These are phyloP conservation scores for Epichloe baconii DNA, from an alignment of 2,329 filamentous ascomycete genomes.

Conservation along the genomic window DNA sequence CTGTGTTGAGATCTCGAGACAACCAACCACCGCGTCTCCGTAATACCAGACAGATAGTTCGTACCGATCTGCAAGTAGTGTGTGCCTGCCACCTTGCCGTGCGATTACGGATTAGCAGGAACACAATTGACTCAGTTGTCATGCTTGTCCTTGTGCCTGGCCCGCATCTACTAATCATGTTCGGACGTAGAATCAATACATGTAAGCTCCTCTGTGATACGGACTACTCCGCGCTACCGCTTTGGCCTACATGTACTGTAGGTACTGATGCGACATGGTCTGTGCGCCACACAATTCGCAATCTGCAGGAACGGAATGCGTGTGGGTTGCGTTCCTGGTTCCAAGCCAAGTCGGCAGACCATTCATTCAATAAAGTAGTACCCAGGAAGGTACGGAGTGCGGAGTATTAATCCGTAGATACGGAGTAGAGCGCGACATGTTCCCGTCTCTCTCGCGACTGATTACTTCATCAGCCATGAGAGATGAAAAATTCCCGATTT, in stretches of 20 bases:
- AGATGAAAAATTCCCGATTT: too few species aligned
- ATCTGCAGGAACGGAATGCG: slow-evolving; percentile 1
- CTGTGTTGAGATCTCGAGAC: background rate
- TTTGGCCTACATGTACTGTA: background rate
- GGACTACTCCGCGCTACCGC: background rate
- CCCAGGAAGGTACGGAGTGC: too few species aligned
- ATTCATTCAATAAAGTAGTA: background rate
- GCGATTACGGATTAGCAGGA: background rate
- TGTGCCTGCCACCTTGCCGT: background rate
- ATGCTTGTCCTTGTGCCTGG: background rate
- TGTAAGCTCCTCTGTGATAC: background rate
- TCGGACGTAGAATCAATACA: too few species aligned
- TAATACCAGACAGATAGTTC: background rate
- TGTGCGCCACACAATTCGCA: background rate
- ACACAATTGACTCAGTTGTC: background rate
- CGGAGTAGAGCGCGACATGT: too few species aligned
- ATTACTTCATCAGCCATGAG: too few species aligned
- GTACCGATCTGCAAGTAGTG: background rate
- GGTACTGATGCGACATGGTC: background rate
- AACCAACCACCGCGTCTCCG: background rate
- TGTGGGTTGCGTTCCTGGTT: background rate
- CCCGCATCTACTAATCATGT: background rate
- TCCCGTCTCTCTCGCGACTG: too few species aligned
- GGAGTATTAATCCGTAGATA: background rate
- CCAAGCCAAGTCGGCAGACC: background rate